These are phyloP conservation scores for Porogramme epimiltina DNA, from an alignment of 1,284 basidiomycete genomes.

Conservation along the genomic window DNA sequence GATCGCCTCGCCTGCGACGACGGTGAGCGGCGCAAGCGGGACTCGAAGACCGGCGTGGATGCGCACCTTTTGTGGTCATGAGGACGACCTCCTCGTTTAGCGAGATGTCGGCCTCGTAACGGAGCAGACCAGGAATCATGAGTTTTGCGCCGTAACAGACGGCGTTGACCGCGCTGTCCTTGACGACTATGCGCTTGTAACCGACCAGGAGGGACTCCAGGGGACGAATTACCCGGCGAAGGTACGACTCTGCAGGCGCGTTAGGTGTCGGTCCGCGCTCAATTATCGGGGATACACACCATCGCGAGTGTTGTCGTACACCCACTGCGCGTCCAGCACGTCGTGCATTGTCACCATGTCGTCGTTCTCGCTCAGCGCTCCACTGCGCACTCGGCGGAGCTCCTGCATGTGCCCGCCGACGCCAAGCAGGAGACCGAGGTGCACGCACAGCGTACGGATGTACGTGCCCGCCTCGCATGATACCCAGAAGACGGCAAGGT, in stretches of 20 bases:
- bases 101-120: conserved; percentile 96
- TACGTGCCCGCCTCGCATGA: conserved; percentile 99
- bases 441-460: conserved; percentile 97
- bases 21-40: background rate
- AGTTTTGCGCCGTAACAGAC: conserved; percentile 99
- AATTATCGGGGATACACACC: conserved; percentile 42
- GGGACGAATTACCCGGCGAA: conserved; percentile 93
- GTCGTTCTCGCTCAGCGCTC: conserved; percentile 96
- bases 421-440: conserved; percentile 92
- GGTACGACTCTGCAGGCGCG: conserved; percentile 79
- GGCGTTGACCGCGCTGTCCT: conserved; percentile 98
- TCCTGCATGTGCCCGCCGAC: conserved; percentile 99
- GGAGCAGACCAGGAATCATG: conserved; percentile 98
- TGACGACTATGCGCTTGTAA: conserved; percentile 99
- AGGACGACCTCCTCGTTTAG: conserved; percentile 97
- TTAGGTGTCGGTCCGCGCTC: background rate
- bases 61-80: conserved; percentile 96
- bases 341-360: conserved; percentile 99
- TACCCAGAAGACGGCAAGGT: conserved; percentile 98
- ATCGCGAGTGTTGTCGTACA: conserved; percentile 98
- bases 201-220: conserved; percentile 93
- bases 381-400: conserved; percentile 91
- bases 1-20: conserved; percentile 82
- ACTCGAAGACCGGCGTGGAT: background rate
- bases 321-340: conserved; percentile 98